Evolutionary conservation across 192 early-diverging fungal species (phyloP), one percentile per base, ranked within the genome.

Genomic region (Pilobolus umbonatus): DNA sequence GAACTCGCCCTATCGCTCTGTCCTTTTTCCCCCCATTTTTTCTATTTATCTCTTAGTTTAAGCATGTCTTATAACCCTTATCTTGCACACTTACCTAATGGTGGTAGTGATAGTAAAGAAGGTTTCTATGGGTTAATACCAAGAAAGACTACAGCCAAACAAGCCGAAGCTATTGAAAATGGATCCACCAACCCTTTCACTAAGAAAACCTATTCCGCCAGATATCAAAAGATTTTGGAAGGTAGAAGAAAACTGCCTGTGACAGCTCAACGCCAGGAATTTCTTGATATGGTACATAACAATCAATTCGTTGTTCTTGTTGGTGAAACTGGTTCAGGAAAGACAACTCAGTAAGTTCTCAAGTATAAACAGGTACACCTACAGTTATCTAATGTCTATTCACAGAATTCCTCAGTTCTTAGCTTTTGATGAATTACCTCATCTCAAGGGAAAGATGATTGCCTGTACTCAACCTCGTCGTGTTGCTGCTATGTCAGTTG

Each of bases 401-500:
- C 25, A 51, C 68, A 90, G 87, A 75, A 95, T 99, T 46, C 97
- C 97, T 15, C 97, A 99, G 72, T 99, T 94, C 65, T 72, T 98
- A 65, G 77, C 88, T 4, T 88, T 87, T 57, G 95, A 99, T 75
- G 85, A 91, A 58, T 79, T 96, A 47, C 95, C 97, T 34, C 94
- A 87, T 36, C 65, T 83, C 15, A 89, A 94, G 52, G 86, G 87
- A 29, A 93, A 87, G 62, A 85, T 92, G 77, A 92, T 98, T 71
- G 97, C 95, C 12, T 99, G 97, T 75, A 99, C 97, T 35, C 97
- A 99, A 64, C 97, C 97, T 15, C 89, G 97, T 69, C 86, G 97
- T 78, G 94, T 99, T 26, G 96, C 97, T 7, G 97, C 97, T n/a
- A 99, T 93, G 91, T 96, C 94, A 32, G 96, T 99, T 38, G 96